A percentile compares a stretch with the other conserved stretches of the same genome.
Evolutionary conservation across 2,329 filamentous ascomycete genomes (phyloP).

Genomic region (Aspergillus pseudoviridinutans): DNA sequence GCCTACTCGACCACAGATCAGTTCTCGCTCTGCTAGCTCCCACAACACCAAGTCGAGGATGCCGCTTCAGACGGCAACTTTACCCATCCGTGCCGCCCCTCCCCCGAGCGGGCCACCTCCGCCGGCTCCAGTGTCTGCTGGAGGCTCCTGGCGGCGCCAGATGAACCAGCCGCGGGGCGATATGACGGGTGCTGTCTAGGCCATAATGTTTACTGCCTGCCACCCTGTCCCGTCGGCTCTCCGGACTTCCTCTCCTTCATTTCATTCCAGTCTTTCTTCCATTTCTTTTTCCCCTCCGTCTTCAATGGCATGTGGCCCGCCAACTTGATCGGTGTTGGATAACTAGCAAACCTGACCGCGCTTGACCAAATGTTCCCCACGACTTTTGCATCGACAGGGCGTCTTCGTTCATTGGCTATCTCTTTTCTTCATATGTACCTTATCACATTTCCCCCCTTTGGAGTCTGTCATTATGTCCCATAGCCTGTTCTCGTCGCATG

Average conservation of each 20-base stretch:
- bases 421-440: slow-evolving; percentile 1
- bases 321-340: not conserved
- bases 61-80: slow-evolving; percentile 50
- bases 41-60: slow-evolving; percentile 32
- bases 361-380: slow-evolving; percentile 13
- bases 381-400: slow-evolving; percentile 22
- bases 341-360: not conserved
- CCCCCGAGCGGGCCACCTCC: slow-evolving; percentile 55
- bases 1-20: slow-evolving; percentile 35
- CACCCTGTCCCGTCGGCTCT: not conserved
- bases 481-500: not conserved
- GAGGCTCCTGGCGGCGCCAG: slow-evolving; percentile 25
- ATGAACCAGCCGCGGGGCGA: slow-evolving; percentile 18
- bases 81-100: slow-evolving; percentile 63
- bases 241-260: not conserved
- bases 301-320: not conserved
- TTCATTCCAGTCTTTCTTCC: not conserved
- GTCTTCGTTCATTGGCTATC: slow-evolving; percentile 15
- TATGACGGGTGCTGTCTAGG: slow-evolving; percentile 12
- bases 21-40: slow-evolving; percentile 38
- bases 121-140: slow-evolving; percentile 47
- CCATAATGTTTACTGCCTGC: not conserved
- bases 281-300: slow-evolving; percentile 2
- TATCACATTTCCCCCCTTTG: not conserved
- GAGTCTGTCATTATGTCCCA: slow-evolving; percentile 5